Evolutionary conservation across 1,284 basidiomycete genomes (phyloP).

Genomic region (Boletus sp.): DNA sequence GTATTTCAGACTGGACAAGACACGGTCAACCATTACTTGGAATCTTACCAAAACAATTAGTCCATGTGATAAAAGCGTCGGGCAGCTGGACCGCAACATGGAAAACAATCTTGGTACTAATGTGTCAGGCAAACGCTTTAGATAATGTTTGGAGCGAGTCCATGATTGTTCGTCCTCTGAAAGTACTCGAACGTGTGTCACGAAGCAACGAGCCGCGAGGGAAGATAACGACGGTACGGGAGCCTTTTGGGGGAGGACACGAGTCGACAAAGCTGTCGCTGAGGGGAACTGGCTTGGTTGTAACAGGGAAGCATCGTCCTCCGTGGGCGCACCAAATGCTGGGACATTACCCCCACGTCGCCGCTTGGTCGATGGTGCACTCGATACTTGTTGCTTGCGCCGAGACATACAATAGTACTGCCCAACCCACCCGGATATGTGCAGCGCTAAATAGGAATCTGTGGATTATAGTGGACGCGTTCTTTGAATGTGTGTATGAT

Average conservation of each 20-base stretch:
- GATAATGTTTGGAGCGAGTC: slow-evolving; percentile 37
- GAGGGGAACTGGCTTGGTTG: slow-evolving; percentile 41
- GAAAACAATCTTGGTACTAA: slow-evolving; percentile 51
- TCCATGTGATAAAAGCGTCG: slow-evolving; percentile 50
- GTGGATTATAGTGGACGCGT: not conserved
- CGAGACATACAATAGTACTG: slow-evolving; percentile 14
- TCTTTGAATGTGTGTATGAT: no score
- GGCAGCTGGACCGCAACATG: slow-evolving; percentile 47
- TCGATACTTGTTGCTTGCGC: slow-evolving; percentile 3
- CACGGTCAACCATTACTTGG: not conserved
- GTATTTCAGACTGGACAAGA: not conserved
- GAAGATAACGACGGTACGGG: slow-evolving; percentile 45
- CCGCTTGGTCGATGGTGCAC: slow-evolving; percentile 27
- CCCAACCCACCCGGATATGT: not conserved
- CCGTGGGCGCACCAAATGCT: slow-evolving; percentile 42
- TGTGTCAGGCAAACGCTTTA: slow-evolving; percentile 54
- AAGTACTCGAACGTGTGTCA: slow-evolving; percentile 42
- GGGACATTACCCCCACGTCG: slow-evolving; percentile 28
- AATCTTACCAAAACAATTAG: slow-evolving; percentile 53
- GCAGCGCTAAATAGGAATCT: not conserved
- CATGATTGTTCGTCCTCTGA: slow-evolving; percentile 40
- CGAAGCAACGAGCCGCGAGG: slow-evolving; percentile 54
- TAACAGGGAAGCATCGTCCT: slow-evolving; percentile 39
- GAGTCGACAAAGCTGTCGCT: slow-evolving; percentile 51
- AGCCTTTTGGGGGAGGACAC: slow-evolving; percentile 33